Base-by-base conservation (phyloP, 306 rosid genomes). In the Acacia crassicarpa region DNA sequence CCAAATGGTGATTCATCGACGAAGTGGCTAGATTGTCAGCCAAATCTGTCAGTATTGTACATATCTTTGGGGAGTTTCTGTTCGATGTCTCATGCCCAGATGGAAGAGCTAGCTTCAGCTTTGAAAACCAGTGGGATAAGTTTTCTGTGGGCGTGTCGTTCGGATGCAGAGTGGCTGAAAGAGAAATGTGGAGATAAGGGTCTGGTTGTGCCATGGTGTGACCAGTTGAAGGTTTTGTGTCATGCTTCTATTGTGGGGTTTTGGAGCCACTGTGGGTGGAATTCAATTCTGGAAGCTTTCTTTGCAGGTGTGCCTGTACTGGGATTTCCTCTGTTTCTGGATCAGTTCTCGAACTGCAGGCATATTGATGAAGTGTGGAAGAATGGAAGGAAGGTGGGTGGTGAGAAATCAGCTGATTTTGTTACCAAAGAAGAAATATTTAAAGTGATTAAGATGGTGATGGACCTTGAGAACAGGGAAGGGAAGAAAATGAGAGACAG, bases 261-360 rank as follows among this genome's bases (percentile, higher is more conserved):
- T 58, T 88, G 87, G 94, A 87, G 90, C 27, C 92, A 90, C 27
- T 88, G 94, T 75, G 94, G 91, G 15, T 88, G 90, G 91, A 88
- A 86, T 88, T 90, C 91, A 1, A 88, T 84, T 14, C 62, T 87
- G 10, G 94, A 87, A 54, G 83, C 86, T 46, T 33, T 68, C 13
- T 90, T 74, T 80, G 80, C 88, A 3, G 90, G 92, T 9, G 88
- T 85, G 0, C 88, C 91, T 5, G 74, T 88, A 66, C 66, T 90
- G 67, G 79, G 86, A 2, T 88, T 88, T 59, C 90, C 94, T 75
- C 72, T 85, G 40, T 84, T 82, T 79, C 81, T 86, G 80, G 94
- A 91, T 77, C 92, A 91, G 81, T 72, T 81, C 59, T 88, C 88
- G 0, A 91, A 85, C 59, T 78, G 86, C 40, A 87, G 78, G 82